A percentile compares a stretch with the other conserved stretches of the same genome.
Evolutionary conservation across 345 rosid genomes (phyloP).

Genomic region (Arabidopsis thaliana): TAIR10.1 NC_003075.7:12309501-12310000

Average conservation of each 20-base stretch:
- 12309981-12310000: too few species aligned
- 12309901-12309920: too few species aligned
- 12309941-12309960: too few species aligned
- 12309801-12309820: background rate
- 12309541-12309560: background rate
- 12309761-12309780: background rate
- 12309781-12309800: background rate
- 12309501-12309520: background rate
- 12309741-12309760: too few species aligned
- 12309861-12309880: too few species aligned
- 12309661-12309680: background rate
- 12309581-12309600: constrained; percentile 3
- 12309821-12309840: too few species aligned
- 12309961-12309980: too few species aligned
- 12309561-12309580: background rate
- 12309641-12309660: background rate
- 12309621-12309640: constrained; percentile 8
- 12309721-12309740: too few species aligned
- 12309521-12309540: constrained; percentile 13
- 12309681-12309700: background rate
- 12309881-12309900: too few species aligned
- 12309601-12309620: background rate
- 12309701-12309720: too few species aligned
- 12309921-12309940: too few species aligned
- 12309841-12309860: too few species aligned